These are phyloP conservation scores for Aspergillus carbonarius DNA, from an alignment of 2,329 filamentous ascomycete species.

Conservation along the genomic window DNA sequence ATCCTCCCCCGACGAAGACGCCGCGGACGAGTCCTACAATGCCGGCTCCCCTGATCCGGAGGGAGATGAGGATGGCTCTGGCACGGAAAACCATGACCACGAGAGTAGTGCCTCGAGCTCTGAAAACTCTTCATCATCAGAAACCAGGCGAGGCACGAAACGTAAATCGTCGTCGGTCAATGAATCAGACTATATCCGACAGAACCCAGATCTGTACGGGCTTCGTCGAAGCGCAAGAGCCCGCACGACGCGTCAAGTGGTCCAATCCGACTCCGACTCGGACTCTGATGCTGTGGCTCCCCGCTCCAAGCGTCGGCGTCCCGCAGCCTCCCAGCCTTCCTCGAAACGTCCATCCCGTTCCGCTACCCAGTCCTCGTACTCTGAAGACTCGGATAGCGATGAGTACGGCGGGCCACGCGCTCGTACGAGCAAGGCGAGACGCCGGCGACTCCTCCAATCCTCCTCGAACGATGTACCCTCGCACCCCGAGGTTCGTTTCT, in stretches of 20 bases:
- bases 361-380: constrained; percentile 61
- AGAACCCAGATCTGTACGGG: constrained; percentile 93
- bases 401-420: constrained; percentile 76
- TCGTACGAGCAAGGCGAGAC: constrained; percentile 72
- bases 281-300: constrained; percentile 68
- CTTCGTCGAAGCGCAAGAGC: constrained; percentile 80
- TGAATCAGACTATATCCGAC: constrained; percentile 80
- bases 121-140: constrained; percentile 67
- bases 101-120: constrained; percentile 58
- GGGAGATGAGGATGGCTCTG: constrained; percentile 67
- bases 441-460: constrained; percentile 66
- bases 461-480: constrained; percentile 64
- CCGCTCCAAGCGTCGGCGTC: constrained; percentile 52
- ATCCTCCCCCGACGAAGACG: constrained; percentile 39
- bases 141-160: constrained; percentile 69
- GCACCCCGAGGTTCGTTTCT: constrained; percentile 84
- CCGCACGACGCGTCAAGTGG: constrained; percentile 61
- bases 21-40: constrained; percentile 42
- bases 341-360: constrained; percentile 48
- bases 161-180: constrained; percentile 66
- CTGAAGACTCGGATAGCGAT: constrained; percentile 66
- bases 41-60: constrained; percentile 37
- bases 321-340: constrained; percentile 50
- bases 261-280: constrained; percentile 63
- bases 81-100: constrained; percentile 59